These are phyloP conservation scores for Henckelia pumila DNA, from an alignment of 257 asterid species.

Conservation along the genomic window DNA sequence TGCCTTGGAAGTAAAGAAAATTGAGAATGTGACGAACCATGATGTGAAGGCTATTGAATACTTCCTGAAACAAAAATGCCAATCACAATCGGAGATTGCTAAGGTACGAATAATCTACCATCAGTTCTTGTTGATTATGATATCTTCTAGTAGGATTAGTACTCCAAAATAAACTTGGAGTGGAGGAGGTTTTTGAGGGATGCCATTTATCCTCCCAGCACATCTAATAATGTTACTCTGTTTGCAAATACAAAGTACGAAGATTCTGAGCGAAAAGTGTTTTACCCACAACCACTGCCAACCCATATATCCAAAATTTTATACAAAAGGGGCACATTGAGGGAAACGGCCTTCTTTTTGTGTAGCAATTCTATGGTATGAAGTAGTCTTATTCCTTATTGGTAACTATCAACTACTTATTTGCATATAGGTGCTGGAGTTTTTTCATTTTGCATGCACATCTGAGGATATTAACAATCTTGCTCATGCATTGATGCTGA, in stretches of 20 bases:
- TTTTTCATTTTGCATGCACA: conserved; percentile 57
- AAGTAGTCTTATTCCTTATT: conserved; percentile 1
- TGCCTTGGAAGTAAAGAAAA: conserved; percentile 48
- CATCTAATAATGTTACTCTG: background rate
- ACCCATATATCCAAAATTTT: background rate
- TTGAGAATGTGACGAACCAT: conserved; percentile 55
- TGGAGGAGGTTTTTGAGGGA: conserved; percentile 7
- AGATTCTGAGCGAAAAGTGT: too few relatives aligned
- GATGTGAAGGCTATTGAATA: conserved; percentile 64
- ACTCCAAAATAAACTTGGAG: background rate
- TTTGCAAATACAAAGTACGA: background rate
- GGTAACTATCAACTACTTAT: conserved; percentile 5
- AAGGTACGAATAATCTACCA: conserved; percentile 42
- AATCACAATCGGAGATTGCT: conserved; percentile 65
- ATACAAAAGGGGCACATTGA: background rate
- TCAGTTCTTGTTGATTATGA: conserved; percentile 14
- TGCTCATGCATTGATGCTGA: conserved; percentile 56
- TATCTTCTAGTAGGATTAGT: background rate
- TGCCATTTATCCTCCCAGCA: background rate
- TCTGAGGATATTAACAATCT: conserved; percentile 54
- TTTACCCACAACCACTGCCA: background rate
- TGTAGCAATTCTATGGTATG: background rate
- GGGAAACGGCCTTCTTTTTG: background rate
- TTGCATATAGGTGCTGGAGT: conserved; percentile 47
- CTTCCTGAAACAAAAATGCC: conserved; percentile 51